A percentile compares a stretch with the other conserved stretches of the same genome.
These are phyloP conservation scores for Xenoacremonium recifei DNA, from an alignment of 2,329 filamentous ascomycete genomes.

Conservation along the genomic window DNA sequence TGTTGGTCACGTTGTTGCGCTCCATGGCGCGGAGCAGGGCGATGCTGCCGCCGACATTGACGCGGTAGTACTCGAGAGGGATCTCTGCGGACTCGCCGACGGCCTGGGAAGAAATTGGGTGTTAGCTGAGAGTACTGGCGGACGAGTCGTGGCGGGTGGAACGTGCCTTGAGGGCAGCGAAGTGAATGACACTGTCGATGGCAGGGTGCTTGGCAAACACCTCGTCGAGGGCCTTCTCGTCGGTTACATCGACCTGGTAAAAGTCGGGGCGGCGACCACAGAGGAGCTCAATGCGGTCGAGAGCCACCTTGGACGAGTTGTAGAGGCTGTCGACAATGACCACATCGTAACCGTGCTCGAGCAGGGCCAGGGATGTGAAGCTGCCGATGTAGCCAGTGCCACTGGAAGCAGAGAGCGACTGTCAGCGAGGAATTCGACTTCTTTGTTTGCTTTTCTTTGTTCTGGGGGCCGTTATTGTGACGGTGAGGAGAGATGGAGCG, in stretches of 20 bases:
- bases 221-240: slow-evolving; percentile 78
- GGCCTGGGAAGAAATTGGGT: slow-evolving; percentile 61
- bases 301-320: slow-evolving; percentile 88
- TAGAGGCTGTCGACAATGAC: slow-evolving; percentile 95
- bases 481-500: not conserved
- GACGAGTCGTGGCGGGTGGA: not conserved
- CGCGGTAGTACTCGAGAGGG: slow-evolving; percentile 94
- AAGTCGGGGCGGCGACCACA: slow-evolving; percentile 84
- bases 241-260: slow-evolving; percentile 83
- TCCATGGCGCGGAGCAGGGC: slow-evolving; percentile 83
- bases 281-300: slow-evolving; percentile 95
- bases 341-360: slow-evolving; percentile 93
- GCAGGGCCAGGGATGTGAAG: slow-evolving; percentile 88
- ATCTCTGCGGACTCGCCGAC: slow-evolving; percentile 94
- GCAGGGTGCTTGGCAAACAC: slow-evolving; percentile 87
- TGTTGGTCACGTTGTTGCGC: slow-evolving; percentile 88
- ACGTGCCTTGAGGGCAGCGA: slow-evolving; percentile 88
- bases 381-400: slow-evolving; percentile 99
- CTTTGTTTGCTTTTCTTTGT: not conserved
- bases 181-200: slow-evolving; percentile 98
- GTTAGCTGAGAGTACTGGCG: slow-evolving; percentile 1
- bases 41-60: slow-evolving; percentile 94
- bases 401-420: slow-evolving; percentile 47
- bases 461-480: no score
- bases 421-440: slow-evolving; percentile 22